Base-by-base conservation (phyloP, 805 yeast species). In the Myxozyma geophila region DNA sequence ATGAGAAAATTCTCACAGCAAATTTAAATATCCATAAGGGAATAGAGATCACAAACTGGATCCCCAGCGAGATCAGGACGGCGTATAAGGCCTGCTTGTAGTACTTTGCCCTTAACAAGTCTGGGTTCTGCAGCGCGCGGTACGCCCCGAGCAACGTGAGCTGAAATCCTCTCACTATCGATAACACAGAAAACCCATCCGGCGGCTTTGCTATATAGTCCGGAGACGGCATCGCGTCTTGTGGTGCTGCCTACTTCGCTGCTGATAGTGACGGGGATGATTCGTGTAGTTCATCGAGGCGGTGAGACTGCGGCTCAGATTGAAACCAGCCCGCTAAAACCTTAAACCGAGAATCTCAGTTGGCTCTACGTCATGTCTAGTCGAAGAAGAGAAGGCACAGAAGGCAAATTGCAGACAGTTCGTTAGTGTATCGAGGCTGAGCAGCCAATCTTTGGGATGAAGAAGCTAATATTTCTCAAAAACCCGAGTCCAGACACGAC, bases 171-270 rank as follows among this genome's bases (percentile, higher is more conserved):
- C 87, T 75, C 7, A 81, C 62, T n/a, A 85, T 76, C 0, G 86
- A 79, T 61, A 78, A 59, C 0, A 78, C 40, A 2, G 86, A 78
- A 69, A 84, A 82, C 15, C 86, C 83, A 5, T 83, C 81, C 7
- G 86, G 82, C 0, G 88, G 87, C 54, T 81, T 78, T 2, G 87
- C 81, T 12, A 85, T 76, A 70, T 85, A 84, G 15, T 83, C 79
- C 7, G 88, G 88, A 2, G 88, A 85, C 1, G 85, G 83, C 88
- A 85, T 85, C 28, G 7, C 7, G 44, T 33, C 39, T 10, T 28
- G 17, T 12, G 3, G 10, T 48, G 13, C 37, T 28, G 17, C 8
- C 13, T 39, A 39, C n/a, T 15, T 9, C 28, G 19, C 12, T n/a
- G 28, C 28, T 9, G 12, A 19, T 44, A 4, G 19, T 23, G 33